phyloP scores from a whole-genome alignment of 352 stramenopile genomes.

The Aphanomyces euteiches region DNA sequence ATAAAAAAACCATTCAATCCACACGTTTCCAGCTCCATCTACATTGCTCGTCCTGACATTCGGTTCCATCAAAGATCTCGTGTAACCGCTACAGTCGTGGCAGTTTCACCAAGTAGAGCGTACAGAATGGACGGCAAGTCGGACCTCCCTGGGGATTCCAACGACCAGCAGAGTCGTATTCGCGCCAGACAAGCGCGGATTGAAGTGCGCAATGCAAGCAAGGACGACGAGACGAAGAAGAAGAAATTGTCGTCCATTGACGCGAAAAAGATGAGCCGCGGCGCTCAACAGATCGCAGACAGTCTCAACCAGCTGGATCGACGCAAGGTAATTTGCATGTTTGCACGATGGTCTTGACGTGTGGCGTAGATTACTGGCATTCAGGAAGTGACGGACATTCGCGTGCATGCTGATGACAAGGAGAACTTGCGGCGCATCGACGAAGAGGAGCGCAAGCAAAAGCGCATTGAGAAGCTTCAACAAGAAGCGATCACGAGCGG shows the following conservation, averaged over 20 bases:
- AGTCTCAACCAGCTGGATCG: constrained; percentile 73
- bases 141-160: constrained; percentile 21
- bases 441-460: constrained; percentile 86
- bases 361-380: constrained; percentile 58
- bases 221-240: constrained; percentile 72
- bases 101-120: too few species aligned
- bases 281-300: constrained; percentile 70
- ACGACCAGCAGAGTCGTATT: constrained; percentile 61
- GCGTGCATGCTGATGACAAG: constrained; percentile 83
- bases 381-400: constrained; percentile 87
- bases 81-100: too few species aligned
- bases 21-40: too few species aligned
- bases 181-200: constrained; percentile 63
- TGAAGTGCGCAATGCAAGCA: constrained; percentile 71
- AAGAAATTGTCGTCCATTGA: constrained; percentile 63
- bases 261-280: constrained; percentile 60
- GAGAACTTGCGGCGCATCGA: constrained; percentile 87
- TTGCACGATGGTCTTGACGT: neutral
- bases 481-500: constrained; percentile 88
- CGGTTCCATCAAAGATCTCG: too few species aligned
- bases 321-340: constrained; percentile 38
- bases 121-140: constrained; percentile 21
- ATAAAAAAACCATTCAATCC: too few species aligned
- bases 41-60: too few species aligned
- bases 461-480: constrained; percentile 80